A percentile compares a stretch with the other conserved stretches of the same genome.
These are phyloP conservation scores for Neocucurbitaria cava DNA, from an alignment of 2,329 filamentous ascomycete genomes.

Conservation along the genomic window DNA sequence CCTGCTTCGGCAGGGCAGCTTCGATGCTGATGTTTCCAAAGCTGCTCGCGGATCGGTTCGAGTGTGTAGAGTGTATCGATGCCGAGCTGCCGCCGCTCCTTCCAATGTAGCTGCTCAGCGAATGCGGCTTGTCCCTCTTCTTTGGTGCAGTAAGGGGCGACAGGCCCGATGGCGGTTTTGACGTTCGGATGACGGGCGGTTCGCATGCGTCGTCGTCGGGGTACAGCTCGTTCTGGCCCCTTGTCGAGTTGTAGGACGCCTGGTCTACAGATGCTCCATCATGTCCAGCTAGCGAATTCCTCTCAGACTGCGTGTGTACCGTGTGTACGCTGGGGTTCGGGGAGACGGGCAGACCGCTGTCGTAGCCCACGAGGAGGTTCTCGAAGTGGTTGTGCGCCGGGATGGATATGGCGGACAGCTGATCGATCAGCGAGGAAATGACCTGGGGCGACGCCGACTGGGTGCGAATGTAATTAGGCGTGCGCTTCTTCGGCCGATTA, in stretches of 20 bases:
- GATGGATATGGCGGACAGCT: slow-evolving; percentile 65
- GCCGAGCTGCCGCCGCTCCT: slow-evolving; percentile 41
- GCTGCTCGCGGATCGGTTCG: slow-evolving; percentile 44
- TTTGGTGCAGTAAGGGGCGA: slow-evolving; percentile 72
- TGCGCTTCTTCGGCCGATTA: slow-evolving; percentile 32
- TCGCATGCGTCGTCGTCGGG: slow-evolving; percentile 66
- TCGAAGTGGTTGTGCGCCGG: slow-evolving; percentile 76
- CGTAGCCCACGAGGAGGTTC: slow-evolving; percentile 47
- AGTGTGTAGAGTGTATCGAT: slow-evolving; percentile 46
- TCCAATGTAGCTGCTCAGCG: slow-evolving; percentile 67
- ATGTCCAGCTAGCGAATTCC: slow-evolving; percentile 25
- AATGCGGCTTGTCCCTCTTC: slow-evolving; percentile 48
- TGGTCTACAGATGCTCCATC: slow-evolving; percentile 73
- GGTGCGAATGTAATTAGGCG: slow-evolving; percentile 46
- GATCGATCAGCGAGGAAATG: slow-evolving; percentile 69
- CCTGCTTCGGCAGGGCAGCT: slow-evolving; percentile 33
- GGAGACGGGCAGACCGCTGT: slow-evolving; percentile 41
- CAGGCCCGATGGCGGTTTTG: slow-evolving; percentile 79
- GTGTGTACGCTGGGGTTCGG: slow-evolving; percentile 27
- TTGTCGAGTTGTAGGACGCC: slow-evolving; percentile 65
- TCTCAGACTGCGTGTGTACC: slow-evolving; percentile 31
- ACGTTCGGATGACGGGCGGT: slow-evolving; percentile 79
- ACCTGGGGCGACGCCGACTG: slow-evolving; percentile 68
- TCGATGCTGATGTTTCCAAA: slow-evolving; percentile 53
- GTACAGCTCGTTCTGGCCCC: slow-evolving; percentile 57